phyloP scores from a whole-genome alignment of 805 yeast species.

The Teunomyces aglyptinius region DNA sequence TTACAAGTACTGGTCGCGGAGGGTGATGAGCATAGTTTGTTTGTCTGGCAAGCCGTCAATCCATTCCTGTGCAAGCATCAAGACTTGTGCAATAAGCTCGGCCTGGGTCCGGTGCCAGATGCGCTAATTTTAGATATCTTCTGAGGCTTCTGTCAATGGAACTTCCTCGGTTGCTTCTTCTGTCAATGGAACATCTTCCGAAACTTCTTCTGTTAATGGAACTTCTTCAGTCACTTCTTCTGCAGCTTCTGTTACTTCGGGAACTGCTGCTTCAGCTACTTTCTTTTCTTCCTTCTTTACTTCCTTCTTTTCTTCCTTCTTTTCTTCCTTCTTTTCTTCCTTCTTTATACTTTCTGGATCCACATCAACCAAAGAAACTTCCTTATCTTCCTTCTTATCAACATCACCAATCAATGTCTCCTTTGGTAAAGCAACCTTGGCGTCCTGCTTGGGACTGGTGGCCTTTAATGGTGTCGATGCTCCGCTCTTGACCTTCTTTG shows the following conservation, averaged over 20 bases:
- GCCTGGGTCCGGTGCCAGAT: constrained; percentile 58
- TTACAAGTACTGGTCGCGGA: constrained; percentile 53
- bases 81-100: constrained; percentile 51
- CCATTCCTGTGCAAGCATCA: constrained; percentile 49
- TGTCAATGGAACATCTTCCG: background rate
- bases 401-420: constrained; percentile 41
- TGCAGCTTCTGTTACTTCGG: constrained; percentile 5
- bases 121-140: constrained; percentile 37
- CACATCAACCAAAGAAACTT: background rate
- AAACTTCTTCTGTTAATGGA: background rate
- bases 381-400: constrained; percentile 5
- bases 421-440: constrained; percentile 33
- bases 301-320: constrained; percentile 6
- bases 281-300: constrained; percentile 7
- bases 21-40: constrained; percentile 52
- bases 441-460: constrained; percentile 19
- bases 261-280: constrained; percentile 7
- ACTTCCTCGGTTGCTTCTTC: constrained; percentile 3
- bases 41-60: constrained; percentile 49
- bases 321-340: constrained; percentile 5
- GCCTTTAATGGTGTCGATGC: constrained; percentile 2
- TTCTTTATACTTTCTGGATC: constrained; percentile 2
- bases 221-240: constrained; percentile 4
- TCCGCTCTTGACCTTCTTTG: constrained; percentile 4
- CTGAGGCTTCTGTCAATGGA: background rate